Evolutionary conservation across 2,329 filamentous ascomycete species (phyloP), one percentile per base, ranked within the genome.

Genomic region (Aspergillus texensis): DNA sequence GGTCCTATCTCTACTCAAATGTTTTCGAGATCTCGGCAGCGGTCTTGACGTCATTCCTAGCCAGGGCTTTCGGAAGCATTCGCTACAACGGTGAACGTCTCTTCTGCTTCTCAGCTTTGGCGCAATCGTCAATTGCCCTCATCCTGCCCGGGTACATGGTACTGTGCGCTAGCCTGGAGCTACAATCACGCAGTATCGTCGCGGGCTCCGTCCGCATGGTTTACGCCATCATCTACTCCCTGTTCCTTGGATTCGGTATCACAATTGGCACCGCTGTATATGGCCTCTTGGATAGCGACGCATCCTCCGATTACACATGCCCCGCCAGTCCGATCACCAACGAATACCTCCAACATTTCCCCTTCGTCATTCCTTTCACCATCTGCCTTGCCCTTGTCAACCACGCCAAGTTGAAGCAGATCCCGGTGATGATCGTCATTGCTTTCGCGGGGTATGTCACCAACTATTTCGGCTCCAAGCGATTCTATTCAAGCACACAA

Each of bases 401-500:
- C 77, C 92, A 95, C 68, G 91, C 91, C 62, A 93, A 93, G 77
- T 92, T 86, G 86, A 89, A 87, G 70, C 92, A 95, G 74, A 86
- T 90, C 52, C 91, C 92, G 0, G 84, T 92, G 64, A 95, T 95
- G 91, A 79, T 92, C 2, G 55, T 87, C 67, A 94, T 96, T 71
- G 87, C 91, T 0, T 82, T 93, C 39, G 86, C 86, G 1, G 92
- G 92, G 8, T 96, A 91, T 75, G 81, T 89, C 16, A 90, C 93
- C 70, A 95, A 91, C 77, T 92, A 87, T 78, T 94, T 91, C 77
- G 88, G 86, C n/a, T 85, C 86, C 21, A 82, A 85, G 43, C 87
- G 86, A 67, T 93, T 95, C 75, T 80, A 84, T 39, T 85, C 84
- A 58, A 93, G 92, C 71, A 87, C 88, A 0, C 91, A 94, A 68